Evolutionary conservation across 805 yeast genomes (phyloP), one percentile per base, ranked within the genome.

Genomic region (Teunomyces aglyptinius): DNA sequence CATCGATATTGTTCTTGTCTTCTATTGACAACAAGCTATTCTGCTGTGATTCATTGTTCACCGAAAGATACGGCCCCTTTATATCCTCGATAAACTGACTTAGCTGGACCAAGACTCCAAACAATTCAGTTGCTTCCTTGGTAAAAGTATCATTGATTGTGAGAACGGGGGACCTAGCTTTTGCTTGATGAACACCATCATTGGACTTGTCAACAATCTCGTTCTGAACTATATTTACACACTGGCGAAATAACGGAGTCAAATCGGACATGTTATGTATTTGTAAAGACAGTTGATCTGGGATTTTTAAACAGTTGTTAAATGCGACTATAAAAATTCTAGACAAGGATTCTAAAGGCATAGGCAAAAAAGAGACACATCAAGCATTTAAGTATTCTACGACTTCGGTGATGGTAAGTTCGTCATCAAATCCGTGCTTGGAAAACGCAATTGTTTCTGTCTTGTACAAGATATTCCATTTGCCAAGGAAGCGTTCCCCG

Each of bases 1-100:
- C 76, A 52, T 82, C 86, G 18, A 82, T 71, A 31, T 73, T 70
- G 49, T 80, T 80, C 54, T 81, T 78, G 33, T 81, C 83, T 7
- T 64, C 69, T 26, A 72, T 70, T 20, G 74, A 55, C 59, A 79
- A 67, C 5, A 52, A 54, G 10, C 41, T 40, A 3, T 29, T 35
- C 22, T 42, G 49, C n/a, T 39, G 26, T 26, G 45, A 49, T 10
- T 55, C 61, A 36, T 57, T 60, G 35, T 51, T 51, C 19, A 55
- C 49, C 10, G 61, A 56, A 10, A 73, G 57, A 49, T 73, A 73
- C 13, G 66, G 64, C 4, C 65, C 60, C 42, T 66, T 62, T 27
- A 72, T 56, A 19, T 63, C 68, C 2, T 49, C 46, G 3, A 71
- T 46, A 49, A 77, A 73, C 15, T 44, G 44, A 22, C 63, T 58